Base-by-base conservation (phyloP, 768 basidiomycete species). In the Nevesoporus exiguus region DNA sequence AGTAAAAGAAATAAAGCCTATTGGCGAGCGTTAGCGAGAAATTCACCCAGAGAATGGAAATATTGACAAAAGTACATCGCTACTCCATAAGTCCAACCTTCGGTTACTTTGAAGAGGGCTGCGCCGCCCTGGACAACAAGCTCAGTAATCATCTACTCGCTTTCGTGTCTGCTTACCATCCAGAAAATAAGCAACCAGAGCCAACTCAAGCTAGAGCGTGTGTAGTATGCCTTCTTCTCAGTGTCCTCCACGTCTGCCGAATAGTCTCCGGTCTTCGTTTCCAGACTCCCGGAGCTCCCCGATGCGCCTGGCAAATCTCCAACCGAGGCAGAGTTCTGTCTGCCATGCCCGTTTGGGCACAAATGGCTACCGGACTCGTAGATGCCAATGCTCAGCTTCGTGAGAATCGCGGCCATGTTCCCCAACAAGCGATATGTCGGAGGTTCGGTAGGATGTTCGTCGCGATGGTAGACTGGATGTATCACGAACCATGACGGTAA, bases 131-230 rank as follows among this genome's bases (percentile, higher is more conserved):
- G 50, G 0, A 47, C 8, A 11, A 30, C 0, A 29, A 14, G 37
- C 0, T 62, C 36, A 55, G 47, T 19, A n/a, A 39, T 10, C 17
- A 21, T 25, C 24, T 3, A 21, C n/a, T 47, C 34, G 24, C 2
- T 7, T 24, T 54, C 22, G 42, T 27, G 40, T 15, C 25, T 5
- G 66, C 78, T 55, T 55, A 88, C 85, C 61, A 82, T 73, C 91
- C 91, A 93, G 73, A 93, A 93, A n/a, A 78, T 59, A 21, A 90
- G 63, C 70, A 93, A 92, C 29, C 87, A 59, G 0, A 66, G 46
- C 73, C 81, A 81, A 0, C 85, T 83, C 19, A 88, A 69, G 2
- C 62, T 50, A 42, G 87, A 75, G 61, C 90, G 83, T 7, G 76
- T 70, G 37, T 73, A 73, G 57, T 85, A 81, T 33, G 85, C 84